phyloP scores from a whole-genome alignment of 2,329 filamentous ascomycete species.

The Thelonectria discophora region DNA sequence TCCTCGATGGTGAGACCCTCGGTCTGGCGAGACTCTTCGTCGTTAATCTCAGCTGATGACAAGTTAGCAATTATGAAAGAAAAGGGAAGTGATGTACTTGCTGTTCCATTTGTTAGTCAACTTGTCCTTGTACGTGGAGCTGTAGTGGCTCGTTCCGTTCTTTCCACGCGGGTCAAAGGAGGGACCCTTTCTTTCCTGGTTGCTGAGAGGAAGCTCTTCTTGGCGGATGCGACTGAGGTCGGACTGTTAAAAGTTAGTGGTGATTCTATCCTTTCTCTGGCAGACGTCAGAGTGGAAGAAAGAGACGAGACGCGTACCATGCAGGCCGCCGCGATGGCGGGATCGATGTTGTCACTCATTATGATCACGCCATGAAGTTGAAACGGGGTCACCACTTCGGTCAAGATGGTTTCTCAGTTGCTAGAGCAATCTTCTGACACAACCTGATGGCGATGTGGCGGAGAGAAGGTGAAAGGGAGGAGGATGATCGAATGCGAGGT shows the following conservation, averaged over 20 bases:
- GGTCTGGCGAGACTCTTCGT: conserved; percentile 36
- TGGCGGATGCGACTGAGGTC: conserved; percentile 37
- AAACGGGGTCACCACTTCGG: not conserved
- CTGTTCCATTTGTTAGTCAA: conserved; percentile 28
- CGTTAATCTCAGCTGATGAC: conserved; percentile 25
- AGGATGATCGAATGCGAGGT: not conserved
- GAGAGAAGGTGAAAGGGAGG: conserved; percentile 4
- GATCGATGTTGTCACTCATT: conserved; percentile 32
- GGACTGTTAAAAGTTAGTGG: conserved; percentile 24
- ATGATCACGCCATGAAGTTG: not conserved
- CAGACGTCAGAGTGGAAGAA: not conserved
- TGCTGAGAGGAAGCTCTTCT: conserved; percentile 38
- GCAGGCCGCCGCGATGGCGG: conserved; percentile 18
- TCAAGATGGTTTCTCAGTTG: not conserved
- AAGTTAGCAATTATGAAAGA: not conserved
- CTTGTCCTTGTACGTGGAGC: not conserved
- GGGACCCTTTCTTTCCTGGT: conserved; percentile 14
- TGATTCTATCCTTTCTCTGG: not conserved
- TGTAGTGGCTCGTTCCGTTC: conserved; percentile 28
- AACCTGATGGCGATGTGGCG: not conserved
- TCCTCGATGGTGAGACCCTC: conserved; percentile 33
- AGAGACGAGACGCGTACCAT: conserved; percentile 30
- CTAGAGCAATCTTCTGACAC: too few species aligned
- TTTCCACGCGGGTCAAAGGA: conserved; percentile 20
- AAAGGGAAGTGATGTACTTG: not conserved